Conservation (phyloP, 768 basidiomycete species). For the Albatrellus ellisii region DNA sequence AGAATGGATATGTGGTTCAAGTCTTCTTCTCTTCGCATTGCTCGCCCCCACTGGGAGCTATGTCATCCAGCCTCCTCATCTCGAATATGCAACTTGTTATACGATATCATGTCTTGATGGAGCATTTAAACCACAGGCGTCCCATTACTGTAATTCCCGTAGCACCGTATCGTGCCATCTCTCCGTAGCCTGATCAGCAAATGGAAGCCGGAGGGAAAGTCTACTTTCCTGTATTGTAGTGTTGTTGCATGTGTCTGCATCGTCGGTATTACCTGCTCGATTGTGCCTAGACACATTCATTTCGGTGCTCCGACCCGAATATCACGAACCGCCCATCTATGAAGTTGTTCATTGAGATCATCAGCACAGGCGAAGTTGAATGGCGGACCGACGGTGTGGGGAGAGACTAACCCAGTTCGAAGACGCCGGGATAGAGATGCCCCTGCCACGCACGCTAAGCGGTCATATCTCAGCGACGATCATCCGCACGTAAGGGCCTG, state of each 20-base stretch:
- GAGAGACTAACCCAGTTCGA: conserved; percentile 48
- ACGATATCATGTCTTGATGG: too few relatives aligned
- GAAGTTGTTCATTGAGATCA: conserved; percentile 53
- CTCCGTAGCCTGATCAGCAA: too few relatives aligned
- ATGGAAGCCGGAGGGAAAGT: too few relatives aligned
- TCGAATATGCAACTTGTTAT: too few relatives aligned
- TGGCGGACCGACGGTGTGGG: background rate
- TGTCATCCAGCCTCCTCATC: too few relatives aligned
- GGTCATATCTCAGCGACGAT: conserved; percentile 67
- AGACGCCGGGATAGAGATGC: conserved; percentile 59
- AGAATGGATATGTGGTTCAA: too few relatives aligned
- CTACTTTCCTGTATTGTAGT: too few relatives aligned
- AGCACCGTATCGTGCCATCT: too few relatives aligned
- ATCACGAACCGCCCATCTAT: conserved; percentile 30
- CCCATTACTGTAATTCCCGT: too few relatives aligned
- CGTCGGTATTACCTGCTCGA: conserved; percentile 56
- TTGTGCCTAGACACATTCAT: conserved; percentile 13
- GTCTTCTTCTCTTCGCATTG: too few relatives aligned
- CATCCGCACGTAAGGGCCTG: conserved; percentile 62
- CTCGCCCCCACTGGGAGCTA: too few relatives aligned
- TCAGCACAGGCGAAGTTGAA: background rate
- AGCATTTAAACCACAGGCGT: too few relatives aligned
- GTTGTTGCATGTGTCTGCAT: conserved; percentile 61
- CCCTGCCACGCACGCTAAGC: conserved; percentile 60
- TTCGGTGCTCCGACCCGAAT: background rate